These are phyloP conservation scores for Colletotrichum gigasporum DNA, from an alignment of 2,329 filamentous ascomycete genomes.

Conservation along the genomic window DNA sequence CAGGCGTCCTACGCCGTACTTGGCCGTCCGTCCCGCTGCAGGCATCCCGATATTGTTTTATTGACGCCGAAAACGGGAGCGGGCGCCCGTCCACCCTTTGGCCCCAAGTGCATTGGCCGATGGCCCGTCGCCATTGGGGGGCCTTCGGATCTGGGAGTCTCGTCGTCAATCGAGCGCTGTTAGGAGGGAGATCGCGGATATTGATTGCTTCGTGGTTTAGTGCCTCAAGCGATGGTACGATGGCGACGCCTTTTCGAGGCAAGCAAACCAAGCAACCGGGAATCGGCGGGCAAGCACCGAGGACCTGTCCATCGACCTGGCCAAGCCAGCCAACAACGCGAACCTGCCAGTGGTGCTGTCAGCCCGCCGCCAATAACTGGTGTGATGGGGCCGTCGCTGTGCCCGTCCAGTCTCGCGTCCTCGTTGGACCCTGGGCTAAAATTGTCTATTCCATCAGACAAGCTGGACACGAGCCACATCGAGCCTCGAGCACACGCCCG, in stretches of 20 bases:
- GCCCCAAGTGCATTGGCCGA: background rate
- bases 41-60: slow-evolving; percentile 14
- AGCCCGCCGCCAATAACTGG: slow-evolving; percentile 21
- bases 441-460: background rate
- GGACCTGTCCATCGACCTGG: background rate
- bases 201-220: background rate
- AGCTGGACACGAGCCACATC: slow-evolving; percentile 5
- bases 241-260: background rate
- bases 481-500: slow-evolving; percentile 4
- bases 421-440: background rate
- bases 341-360: slow-evolving; percentile 25
- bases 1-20: background rate
- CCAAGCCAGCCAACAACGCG: slow-evolving; percentile 6
- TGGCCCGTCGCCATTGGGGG: background rate
- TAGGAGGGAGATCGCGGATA: background rate
- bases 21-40: slow-evolving; percentile 9
- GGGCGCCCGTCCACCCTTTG: background rate
- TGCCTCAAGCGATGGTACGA: background rate
- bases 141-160: slow-evolving; percentile 11
- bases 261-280: background rate
- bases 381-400: slow-evolving; percentile 9
- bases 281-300: background rate
- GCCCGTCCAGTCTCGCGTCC: background rate
- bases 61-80: slow-evolving; percentile 11
- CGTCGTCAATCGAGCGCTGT: background rate